phyloP scores from a whole-genome alignment of 2,329 filamentous ascomycete genomes.

The Sporothrix euskadiensis region DNA sequence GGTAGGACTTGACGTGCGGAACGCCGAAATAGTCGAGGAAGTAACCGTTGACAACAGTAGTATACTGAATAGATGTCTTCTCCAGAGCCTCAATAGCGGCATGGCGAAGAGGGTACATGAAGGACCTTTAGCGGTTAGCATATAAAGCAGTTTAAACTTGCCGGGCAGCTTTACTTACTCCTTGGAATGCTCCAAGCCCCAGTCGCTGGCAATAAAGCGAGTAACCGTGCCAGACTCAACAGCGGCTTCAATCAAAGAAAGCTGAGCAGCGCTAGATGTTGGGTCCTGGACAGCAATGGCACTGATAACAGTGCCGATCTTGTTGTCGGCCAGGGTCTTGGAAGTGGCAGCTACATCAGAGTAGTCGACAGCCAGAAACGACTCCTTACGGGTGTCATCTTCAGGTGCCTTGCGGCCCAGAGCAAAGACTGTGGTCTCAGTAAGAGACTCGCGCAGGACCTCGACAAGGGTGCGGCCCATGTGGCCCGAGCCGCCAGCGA shows the following conservation, averaged over 20 bases:
- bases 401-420: conserved; percentile 42
- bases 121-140: background rate
- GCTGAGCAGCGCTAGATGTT: conserved; percentile 39
- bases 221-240: conserved; percentile 42
- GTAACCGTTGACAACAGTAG: conserved; percentile 44
- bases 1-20: conserved; percentile 42
- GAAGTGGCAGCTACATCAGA: conserved; percentile 33
- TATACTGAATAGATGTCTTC: conserved; percentile 42
- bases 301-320: conserved; percentile 49
- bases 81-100: conserved; percentile 33
- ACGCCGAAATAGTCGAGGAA: conserved; percentile 51
- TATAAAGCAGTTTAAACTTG: background rate
- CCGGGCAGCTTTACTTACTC: conserved; percentile 30
- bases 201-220: conserved; percentile 48
- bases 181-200: conserved; percentile 41
- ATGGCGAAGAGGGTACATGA: background rate
- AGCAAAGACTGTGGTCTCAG: conserved; percentile 44
- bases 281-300: conserved; percentile 40
- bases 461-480: conserved; percentile 44
- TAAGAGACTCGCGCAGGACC: conserved; percentile 39
- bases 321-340: conserved; percentile 40
- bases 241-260: conserved; percentile 49
- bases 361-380: conserved; percentile 38
- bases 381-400: conserved; percentile 33
- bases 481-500: conserved; percentile 28